Conservation (phyloP, 1,139 yeast species). For the Taiozyma onychis region DNA sequence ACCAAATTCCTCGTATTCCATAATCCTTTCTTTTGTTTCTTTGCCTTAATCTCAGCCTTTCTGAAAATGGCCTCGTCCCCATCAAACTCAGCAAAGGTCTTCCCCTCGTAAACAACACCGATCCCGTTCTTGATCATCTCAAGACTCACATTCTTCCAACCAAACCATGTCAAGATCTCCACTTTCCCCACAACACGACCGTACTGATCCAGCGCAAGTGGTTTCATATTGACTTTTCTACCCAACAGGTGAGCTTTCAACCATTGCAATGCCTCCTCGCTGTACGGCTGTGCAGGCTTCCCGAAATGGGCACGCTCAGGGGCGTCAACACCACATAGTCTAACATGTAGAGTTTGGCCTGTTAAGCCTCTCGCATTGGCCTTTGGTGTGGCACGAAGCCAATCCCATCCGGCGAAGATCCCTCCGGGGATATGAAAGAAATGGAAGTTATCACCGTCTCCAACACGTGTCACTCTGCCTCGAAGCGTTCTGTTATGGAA, state of each 20-base stretch:
- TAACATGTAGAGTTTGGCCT: slow-evolving; percentile 40
- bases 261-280: slow-evolving; percentile 84
- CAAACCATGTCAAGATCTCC: slow-evolving; percentile 58
- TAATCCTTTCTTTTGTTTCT: slow-evolving; percentile 52
- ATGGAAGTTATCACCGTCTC: slow-evolving; percentile 95
- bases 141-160: slow-evolving; percentile 73
- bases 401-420: slow-evolving; percentile 82
- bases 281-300: slow-evolving; percentile 82
- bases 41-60: slow-evolving; percentile 54
- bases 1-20: slow-evolving; percentile 58
- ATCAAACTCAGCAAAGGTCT: slow-evolving; percentile 79
- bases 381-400: slow-evolving; percentile 58
- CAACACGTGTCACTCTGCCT: slow-evolving; percentile 87
- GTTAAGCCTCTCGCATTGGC: slow-evolving; percentile 32
- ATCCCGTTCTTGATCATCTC: slow-evolving; percentile 83
- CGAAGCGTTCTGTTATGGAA: slow-evolving; percentile 45
- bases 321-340: slow-evolving; percentile 96
- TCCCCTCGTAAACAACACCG: slow-evolving; percentile 85
- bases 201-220: slow-evolving; percentile 82
- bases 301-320: slow-evolving; percentile 97
- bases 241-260: slow-evolving; percentile 59
- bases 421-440: slow-evolving; percentile 96
- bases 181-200: slow-evolving; percentile 84
- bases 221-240: slow-evolving; percentile 63
- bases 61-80: slow-evolving; percentile 60